Evolutionary conservation across 192 early-diverging fungal species (phyloP), one percentile per base, ranked within the genome.

Genomic region (Pilaira anomala): DNA sequence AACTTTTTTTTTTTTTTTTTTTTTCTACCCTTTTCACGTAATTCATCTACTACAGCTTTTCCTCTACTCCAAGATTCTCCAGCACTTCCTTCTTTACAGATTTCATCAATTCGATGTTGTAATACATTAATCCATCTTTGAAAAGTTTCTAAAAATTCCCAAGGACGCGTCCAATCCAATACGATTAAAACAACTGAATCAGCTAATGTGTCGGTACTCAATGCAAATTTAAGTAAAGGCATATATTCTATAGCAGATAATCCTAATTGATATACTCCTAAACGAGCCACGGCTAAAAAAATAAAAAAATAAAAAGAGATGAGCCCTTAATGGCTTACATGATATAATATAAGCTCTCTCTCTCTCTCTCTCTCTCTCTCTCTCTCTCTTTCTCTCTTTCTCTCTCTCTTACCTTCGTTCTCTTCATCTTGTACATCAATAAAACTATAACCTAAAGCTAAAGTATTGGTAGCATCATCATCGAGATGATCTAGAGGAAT

Each of bases 141-240:
- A 60, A 95, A 77, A 18, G 83, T 76, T 62, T 89, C 87, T 65
- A 95, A 69, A 76, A 94, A 97, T 24, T 73, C 76, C 92, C 93
- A 94, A 16, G 95, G 95, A 72, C 81, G 78, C 21, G 86, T 80
- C 95, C 95, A 98, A 74, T 98, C 95, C 52, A 98, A 76, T 50
- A 88, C 87, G 48, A 98, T 79, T 2, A 95, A 75, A 0, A 90
- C 85, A 11, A 87, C 67, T 0, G 87, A 78, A 58, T 85, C 79
- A 0, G 80, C 66, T 36, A 93, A 68, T 21, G 88, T 79, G 25
- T 83, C 78, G 24, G 80, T 71, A 64, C 84, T 86, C 46, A 95
- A 71, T 24, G 86, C 89, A 71, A 90, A 89, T 55, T 76, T 78
- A 22, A 94, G 77, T 60, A 93, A 73, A 49, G 83, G 82, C 62